Base-by-base conservation (phyloP, 2,329 filamentous ascomycete genomes). In the Helotiales sp. region DNA sequence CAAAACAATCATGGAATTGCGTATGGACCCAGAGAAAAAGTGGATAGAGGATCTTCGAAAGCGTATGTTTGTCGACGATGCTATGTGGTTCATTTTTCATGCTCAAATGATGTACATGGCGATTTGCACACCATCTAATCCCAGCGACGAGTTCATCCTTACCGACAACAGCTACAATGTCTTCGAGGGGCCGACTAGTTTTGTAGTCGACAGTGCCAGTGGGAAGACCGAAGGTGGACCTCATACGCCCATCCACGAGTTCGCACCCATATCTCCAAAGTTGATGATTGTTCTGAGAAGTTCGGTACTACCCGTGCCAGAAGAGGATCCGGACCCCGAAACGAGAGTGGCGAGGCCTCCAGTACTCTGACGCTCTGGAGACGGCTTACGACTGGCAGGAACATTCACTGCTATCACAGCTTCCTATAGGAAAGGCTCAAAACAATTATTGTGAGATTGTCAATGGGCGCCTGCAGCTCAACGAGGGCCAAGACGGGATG, bases 151-250 rank as follows among this genome's bases (percentile, higher is more conserved):
- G 57, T 74, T 73, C 44, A 25, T 74, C 15, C 59, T 74, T 50
- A 73, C 71, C 0, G 66, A 72, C 31, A 70, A 74, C 47, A 57
- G 59, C 24, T 73, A 70, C 59, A 61, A 60, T 48, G 62, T 74
- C 33, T 64, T 65, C 58, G 72, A 74, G 56, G 72, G 72, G 2
- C 53, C 61, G 25, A 27, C 8, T 33, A 13, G 15, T 22, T 30
- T 48, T 30, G 31, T 22, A 27, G 42, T 24, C 3, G 47, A 58
- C 34, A 34, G 31, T 31, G 53, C 3, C 15, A 60, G 52, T 5
- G 51, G 42, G 5, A 58, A 67, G 34, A 4, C 55, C 3, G 38
- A 58, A 49, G n/a, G 25, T 6, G 10, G 25, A 22, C 7, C 38
- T 25, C 54, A 57, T 19, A 58, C 55, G 2, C 12, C 40, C 22